Conservation (phyloP, 2,329 filamentous ascomycete genomes). For the Ophiostoma australiae region DNA sequence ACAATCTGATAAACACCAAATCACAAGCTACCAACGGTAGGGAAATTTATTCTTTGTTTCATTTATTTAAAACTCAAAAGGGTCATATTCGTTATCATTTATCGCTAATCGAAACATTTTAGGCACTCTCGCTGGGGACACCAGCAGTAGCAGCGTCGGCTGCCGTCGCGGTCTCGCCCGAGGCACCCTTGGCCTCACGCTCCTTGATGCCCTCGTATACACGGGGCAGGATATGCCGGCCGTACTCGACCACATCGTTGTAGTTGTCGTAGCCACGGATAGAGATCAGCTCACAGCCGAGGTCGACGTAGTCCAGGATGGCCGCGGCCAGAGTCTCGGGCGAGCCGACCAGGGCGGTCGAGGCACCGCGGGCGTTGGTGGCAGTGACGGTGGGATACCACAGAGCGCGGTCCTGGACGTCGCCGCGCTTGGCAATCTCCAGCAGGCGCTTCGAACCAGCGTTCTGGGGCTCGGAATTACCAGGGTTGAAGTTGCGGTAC, state of each 20-base stretch:
- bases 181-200: slow-evolving; percentile 23
- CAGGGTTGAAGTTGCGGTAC: slow-evolving; percentile 32
- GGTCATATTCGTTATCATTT: not conserved
- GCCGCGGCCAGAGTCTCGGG: slow-evolving; percentile 49
- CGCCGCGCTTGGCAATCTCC: slow-evolving; percentile 51
- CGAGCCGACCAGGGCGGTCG: slow-evolving; percentile 54
- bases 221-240: slow-evolving; percentile 49
- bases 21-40: not conserved
- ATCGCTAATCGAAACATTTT: not conserved
- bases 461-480: slow-evolving; percentile 45
- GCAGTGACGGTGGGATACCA: slow-evolving; percentile 61
- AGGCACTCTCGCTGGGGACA: slow-evolving; percentile 7
- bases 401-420: slow-evolving; percentile 57
- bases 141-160: not conserved
- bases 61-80: not conserved
- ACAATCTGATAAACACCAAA: not conserved
- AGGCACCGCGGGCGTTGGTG: slow-evolving; percentile 55
- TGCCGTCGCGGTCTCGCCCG: not conserved
- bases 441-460: slow-evolving; percentile 55
- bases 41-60: not conserved
- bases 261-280: slow-evolving; percentile 59
- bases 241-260: slow-evolving; percentile 57
- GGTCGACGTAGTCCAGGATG: slow-evolving; percentile 53
- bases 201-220: slow-evolving; percentile 40
- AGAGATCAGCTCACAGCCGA: slow-evolving; percentile 51